Conservation (phyloP, 495 filamentous ascomycete species). For the Trichocladium antarcticum region DNA sequence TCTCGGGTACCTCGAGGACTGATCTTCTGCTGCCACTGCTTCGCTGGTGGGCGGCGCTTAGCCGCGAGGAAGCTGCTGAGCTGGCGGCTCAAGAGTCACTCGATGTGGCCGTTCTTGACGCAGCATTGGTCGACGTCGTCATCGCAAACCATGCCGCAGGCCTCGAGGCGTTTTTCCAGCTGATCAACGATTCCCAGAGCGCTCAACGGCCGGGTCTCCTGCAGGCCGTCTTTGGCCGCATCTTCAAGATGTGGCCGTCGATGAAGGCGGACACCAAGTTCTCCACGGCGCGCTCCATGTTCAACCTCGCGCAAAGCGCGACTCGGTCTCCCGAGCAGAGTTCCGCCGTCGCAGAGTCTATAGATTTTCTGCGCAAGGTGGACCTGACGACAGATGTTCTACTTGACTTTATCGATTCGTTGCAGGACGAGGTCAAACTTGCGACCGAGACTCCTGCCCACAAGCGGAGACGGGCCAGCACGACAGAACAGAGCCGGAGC, state of each 20-base stretch:
- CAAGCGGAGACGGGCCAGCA: conserved; percentile 68
- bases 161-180: conserved; percentile 45
- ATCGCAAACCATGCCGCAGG: conserved; percentile 57
- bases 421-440: conserved; percentile 54
- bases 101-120: conserved; percentile 46
- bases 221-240: conserved; percentile 49
- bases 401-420: conserved; percentile 52
- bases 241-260: conserved; percentile 58
- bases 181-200: conserved; percentile 40
- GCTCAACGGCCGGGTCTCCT: conserved; percentile 41
- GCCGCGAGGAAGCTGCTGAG: conserved; percentile 26
- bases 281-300: conserved; percentile 47
- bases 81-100: conserved; percentile 46
- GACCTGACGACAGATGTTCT: conserved; percentile 61
- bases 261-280: conserved; percentile 54
- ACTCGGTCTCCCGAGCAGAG: conserved; percentile 14
- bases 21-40: conserved; percentile 60
- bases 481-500: conserved; percentile 42
- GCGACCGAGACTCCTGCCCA: conserved; percentile 50
- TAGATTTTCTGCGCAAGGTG: conserved; percentile 56
- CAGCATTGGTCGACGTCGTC: conserved; percentile 49
- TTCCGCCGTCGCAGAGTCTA: conserved; percentile 42
- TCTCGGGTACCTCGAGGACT: conserved; percentile 52
- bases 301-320: conserved; percentile 31
- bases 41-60: conserved; percentile 48